Percentiles rank a stretch among this genome's conserved stretches.
Evolutionary conservation across 2,329 filamentous ascomycete genomes (phyloP).

Genomic region (Penicillium frequentans): DNA sequence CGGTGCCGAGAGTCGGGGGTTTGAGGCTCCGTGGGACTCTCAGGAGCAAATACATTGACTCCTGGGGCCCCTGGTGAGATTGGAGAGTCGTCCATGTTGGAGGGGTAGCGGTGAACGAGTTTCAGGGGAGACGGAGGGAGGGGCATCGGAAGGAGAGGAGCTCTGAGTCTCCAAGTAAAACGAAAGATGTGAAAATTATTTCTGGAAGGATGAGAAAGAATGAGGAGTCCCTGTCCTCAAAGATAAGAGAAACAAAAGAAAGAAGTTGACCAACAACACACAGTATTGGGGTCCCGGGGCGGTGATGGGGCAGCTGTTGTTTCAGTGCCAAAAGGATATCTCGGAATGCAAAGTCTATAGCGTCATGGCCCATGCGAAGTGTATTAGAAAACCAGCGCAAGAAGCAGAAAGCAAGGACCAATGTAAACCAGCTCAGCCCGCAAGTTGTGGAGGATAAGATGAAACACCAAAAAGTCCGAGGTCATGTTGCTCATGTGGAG

Average conservation of each 20-base stretch:
- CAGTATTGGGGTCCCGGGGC: slow-evolving; percentile 7
- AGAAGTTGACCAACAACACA: slow-evolving; percentile 6
- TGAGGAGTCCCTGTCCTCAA: not conserved
- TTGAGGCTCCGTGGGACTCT: slow-evolving; percentile 35
- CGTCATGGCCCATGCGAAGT: slow-evolving; percentile 3
- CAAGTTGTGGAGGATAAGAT: not conserved
- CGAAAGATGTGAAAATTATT: not conserved
- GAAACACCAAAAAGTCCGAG: not conserved
- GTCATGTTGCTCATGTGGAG: not conserved
- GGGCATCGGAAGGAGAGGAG: slow-evolving; percentile 22
- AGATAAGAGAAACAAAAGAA: slow-evolving; percentile 2
- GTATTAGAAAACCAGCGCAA: not conserved
- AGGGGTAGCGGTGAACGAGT: slow-evolving; percentile 40
- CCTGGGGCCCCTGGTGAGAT: slow-evolving; percentile 34
- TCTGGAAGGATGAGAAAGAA: not conserved
- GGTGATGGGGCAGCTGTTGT: slow-evolving; percentile 1
- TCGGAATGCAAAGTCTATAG: slow-evolving; percentile 1
- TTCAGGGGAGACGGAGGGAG: slow-evolving; percentile 37
- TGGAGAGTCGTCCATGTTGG: slow-evolving; percentile 35
- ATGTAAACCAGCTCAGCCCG: not conserved
- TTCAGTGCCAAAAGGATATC: not conserved
- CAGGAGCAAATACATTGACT: slow-evolving; percentile 31
- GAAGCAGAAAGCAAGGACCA: not conserved
- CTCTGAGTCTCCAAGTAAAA: not conserved
- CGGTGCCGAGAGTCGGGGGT: slow-evolving; percentile 37